phyloP scores from a whole-genome alignment of 148 eudicot species.

The Cornus kousa region DNA sequence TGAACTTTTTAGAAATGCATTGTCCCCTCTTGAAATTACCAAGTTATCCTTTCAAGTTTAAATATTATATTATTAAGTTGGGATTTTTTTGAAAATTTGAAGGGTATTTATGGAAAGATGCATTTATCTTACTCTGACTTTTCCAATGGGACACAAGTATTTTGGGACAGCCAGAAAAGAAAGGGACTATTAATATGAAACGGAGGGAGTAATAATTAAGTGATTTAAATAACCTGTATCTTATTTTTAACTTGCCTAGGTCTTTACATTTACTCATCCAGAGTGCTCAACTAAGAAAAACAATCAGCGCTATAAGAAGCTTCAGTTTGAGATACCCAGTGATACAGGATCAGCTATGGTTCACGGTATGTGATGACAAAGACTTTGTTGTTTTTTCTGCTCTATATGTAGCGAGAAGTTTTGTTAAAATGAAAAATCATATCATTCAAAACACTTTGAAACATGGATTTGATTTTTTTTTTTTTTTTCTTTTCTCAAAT shows the following conservation, averaged over 20 bases:
- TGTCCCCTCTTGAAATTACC: no score
- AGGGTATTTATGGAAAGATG: no score
- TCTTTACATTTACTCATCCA: constrained; percentile 88
- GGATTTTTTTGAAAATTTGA: no score
- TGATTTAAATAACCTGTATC: constrained; percentile 2
- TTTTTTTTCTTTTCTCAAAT: neutral
- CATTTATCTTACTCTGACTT: no score
- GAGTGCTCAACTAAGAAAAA: constrained; percentile 46
- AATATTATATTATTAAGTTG: no score
- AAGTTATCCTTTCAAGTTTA: no score
- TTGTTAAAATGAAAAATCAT: neutral
- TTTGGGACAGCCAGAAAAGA: no score
- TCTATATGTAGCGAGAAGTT: neutral
- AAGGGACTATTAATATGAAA: no score
- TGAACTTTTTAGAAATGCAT: no score
- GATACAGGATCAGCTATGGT: constrained; percentile 90
- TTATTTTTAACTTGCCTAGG: constrained; percentile 36
- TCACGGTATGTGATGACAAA: constrained; percentile 59
- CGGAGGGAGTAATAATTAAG: neutral
- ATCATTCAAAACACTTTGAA: neutral
- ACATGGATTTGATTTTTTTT: neutral
- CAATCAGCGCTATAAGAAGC: constrained; percentile 79
- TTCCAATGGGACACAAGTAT: no score
- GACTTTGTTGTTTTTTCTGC: neutral
- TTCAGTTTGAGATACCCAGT: constrained; percentile 66